A percentile compares a stretch with the other conserved stretches of the same genome.
phyloP scores from a whole-genome alignment of 371 early-diverging fungal species.

The Dinochytrium kinnereticum region DNA sequence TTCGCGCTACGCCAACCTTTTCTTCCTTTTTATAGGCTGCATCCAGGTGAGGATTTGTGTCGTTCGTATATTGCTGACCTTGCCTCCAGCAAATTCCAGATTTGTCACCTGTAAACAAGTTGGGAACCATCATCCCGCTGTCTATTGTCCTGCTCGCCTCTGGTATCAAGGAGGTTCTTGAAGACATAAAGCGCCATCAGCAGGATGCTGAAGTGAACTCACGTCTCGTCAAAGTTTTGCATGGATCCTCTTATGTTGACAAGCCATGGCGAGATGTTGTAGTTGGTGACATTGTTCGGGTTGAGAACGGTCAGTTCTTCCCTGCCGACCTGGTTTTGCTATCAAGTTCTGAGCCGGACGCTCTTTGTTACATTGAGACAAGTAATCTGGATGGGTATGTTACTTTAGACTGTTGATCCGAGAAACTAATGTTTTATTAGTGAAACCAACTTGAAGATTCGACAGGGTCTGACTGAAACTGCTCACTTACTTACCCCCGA shows the following conservation, averaged over 20 bases:
- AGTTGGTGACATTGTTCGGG: conserved; percentile 77
- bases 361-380: conserved; percentile 89
- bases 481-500: conserved; percentile 53
- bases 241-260: conserved; percentile 41
- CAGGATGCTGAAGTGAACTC: conserved; percentile 68
- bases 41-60: conserved; percentile 83
- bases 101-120: conserved; percentile 17
- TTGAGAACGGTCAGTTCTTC: conserved; percentile 74
- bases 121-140: conserved; percentile 34
- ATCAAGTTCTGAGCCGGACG: conserved; percentile 74
- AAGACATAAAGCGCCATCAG: conserved; percentile 81
- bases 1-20: conserved; percentile 86
- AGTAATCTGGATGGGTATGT: conserved; percentile 95
- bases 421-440: too few relatives aligned
- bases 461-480: too few relatives aligned
- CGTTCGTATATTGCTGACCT: conserved; percentile 84
- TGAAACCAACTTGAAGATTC: conserved; percentile 93
- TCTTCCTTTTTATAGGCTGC: conserved; percentile 84
- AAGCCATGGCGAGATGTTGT: conserved; percentile 64
- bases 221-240: conserved; percentile 57
- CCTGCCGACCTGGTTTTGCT: conserved; percentile 81
- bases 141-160: conserved; percentile 24
- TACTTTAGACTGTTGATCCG: too few relatives aligned
- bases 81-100: too few relatives aligned
- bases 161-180: conserved; percentile 83